phyloP scores from a whole-genome alignment of 108 stramenopile genomes.

The Mayamaea pseudoterrestris region DNA sequence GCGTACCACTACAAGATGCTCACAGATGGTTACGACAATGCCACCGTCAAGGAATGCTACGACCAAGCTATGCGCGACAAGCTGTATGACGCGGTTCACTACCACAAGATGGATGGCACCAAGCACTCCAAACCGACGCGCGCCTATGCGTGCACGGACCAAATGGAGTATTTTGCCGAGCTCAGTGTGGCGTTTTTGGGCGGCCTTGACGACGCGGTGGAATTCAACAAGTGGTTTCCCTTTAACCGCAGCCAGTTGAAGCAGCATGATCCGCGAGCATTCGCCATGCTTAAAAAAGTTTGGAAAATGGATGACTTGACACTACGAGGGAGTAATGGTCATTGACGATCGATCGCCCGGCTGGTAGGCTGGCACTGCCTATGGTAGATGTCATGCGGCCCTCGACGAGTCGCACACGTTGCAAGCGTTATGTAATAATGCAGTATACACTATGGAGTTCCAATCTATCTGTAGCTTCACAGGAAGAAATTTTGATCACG shows the following conservation, averaged over 20 bases:
- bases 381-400: no score
- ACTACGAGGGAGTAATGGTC: no score
- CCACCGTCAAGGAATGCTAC: slow-evolving; percentile 51
- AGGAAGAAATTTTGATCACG: no score
- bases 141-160: slow-evolving; percentile 79
- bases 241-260: slow-evolving; percentile 64
- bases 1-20: slow-evolving; percentile 67
- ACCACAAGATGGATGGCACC: slow-evolving; percentile 46
- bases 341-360: no score
- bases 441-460: no score
- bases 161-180: slow-evolving; percentile 88
- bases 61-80: slow-evolving; percentile 66
- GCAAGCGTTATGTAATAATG: no score
- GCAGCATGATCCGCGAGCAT: slow-evolving; percentile 79
- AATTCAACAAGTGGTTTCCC: slow-evolving; percentile 89
- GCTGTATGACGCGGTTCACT: slow-evolving; percentile 66
- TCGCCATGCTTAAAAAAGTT: slow-evolving; percentile 42
- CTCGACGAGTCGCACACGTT: no score
- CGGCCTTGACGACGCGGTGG: slow-evolving; percentile 33
- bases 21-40: slow-evolving; percentile 60
- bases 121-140: no score
- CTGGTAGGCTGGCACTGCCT: no score
- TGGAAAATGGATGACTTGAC: no score
- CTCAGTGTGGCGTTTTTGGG: slow-evolving; percentile 78
- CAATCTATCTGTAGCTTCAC: no score